Evolutionary conservation across 495 filamentous ascomycete genomes (phyloP).

Genomic region (Choiromyces venosus): DNA sequence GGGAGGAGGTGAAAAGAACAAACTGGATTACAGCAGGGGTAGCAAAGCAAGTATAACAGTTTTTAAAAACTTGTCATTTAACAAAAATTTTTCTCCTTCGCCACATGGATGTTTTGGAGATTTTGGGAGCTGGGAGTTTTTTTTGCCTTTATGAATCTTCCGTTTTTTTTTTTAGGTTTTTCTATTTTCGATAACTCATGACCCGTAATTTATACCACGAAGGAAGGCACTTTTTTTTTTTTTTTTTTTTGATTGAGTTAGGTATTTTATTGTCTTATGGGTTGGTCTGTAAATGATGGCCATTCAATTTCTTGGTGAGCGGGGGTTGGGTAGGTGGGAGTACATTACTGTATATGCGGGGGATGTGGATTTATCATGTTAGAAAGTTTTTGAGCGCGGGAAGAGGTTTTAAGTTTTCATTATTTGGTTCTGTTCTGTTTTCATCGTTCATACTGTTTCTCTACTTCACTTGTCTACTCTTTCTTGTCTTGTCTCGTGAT

Average conservation of each 20-base stretch:
- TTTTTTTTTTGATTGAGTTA: constrained; percentile 12
- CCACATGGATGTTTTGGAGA: background rate
- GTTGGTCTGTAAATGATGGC: constrained; percentile 11
- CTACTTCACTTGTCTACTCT: background rate
- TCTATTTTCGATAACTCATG: constrained; percentile 9
- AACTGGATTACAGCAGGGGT: background rate
- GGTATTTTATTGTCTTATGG: constrained; percentile 23
- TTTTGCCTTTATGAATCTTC: background rate
- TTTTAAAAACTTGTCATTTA: constrained; percentile 3
- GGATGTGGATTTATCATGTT: background rate
- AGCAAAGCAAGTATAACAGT: background rate
- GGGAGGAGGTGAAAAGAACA: background rate
- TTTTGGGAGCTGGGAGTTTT: constrained; percentile 3
- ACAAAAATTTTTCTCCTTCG: background rate
- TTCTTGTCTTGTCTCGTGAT: background rate
- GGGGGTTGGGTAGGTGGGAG: background rate
- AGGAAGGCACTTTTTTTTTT: constrained; percentile 19
- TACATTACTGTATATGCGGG: too few species aligned
- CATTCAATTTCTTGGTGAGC: background rate
- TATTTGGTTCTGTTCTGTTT: background rate
- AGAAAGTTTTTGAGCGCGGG: constrained; percentile 3
- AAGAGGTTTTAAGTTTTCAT: constrained; percentile 4
- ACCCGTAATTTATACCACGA: constrained; percentile 7
- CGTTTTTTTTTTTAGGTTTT: background rate
- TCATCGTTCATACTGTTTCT: background rate